A percentile compares a stretch with the other conserved stretches of the same genome.
phyloP scores from a whole-genome alignment of 805 yeast genomes.

The Candida chauliodis region DNA sequence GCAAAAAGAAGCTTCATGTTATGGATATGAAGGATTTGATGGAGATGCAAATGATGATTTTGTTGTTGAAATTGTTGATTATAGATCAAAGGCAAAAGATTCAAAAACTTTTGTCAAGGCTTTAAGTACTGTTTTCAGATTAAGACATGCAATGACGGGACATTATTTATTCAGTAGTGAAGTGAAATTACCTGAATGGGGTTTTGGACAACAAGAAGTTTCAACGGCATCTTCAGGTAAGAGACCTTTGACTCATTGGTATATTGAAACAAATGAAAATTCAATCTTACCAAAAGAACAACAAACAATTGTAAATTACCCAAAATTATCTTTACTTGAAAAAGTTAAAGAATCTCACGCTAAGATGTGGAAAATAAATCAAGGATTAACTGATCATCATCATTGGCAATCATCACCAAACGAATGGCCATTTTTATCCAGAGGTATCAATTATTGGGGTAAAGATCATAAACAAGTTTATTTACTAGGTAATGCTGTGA shows the following conservation, averaged over 20 bases:
- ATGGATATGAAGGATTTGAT: constrained; percentile 70
- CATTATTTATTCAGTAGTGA: constrained; percentile 74
- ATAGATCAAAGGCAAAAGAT: constrained; percentile 45
- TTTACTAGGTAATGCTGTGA: constrained; percentile 72
- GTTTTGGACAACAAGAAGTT: constrained; percentile 80
- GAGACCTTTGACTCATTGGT: constrained; percentile 61
- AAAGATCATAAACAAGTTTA: constrained; percentile 59
- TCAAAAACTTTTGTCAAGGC: constrained; percentile 61
- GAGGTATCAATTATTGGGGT: constrained; percentile 85
- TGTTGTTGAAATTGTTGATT: constrained; percentile 65
- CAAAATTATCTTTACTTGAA: constrained; percentile 48
- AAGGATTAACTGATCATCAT: constrained; percentile 65
- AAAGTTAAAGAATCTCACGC: constrained; percentile 65
- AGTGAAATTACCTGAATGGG: constrained; percentile 78
- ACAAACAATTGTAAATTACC: constrained; percentile 42
- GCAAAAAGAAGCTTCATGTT: constrained; percentile 79
- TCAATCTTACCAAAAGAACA: constrained; percentile 33
- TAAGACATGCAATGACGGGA: constrained; percentile 78
- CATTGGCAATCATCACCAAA: constrained; percentile 67
- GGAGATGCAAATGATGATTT: constrained; percentile 88
- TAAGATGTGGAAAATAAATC: constrained; percentile 76
- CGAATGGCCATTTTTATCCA: constrained; percentile 68
- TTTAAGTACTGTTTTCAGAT: constrained; percentile 64
- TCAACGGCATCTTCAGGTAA: constrained; percentile 73
- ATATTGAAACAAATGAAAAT: constrained; percentile 67